A percentile compares a stretch with the other conserved stretches of the same genome.
phyloP scores from a whole-genome alignment of 73 alveolate genomes.

The Uronychia binucleata region DNA sequence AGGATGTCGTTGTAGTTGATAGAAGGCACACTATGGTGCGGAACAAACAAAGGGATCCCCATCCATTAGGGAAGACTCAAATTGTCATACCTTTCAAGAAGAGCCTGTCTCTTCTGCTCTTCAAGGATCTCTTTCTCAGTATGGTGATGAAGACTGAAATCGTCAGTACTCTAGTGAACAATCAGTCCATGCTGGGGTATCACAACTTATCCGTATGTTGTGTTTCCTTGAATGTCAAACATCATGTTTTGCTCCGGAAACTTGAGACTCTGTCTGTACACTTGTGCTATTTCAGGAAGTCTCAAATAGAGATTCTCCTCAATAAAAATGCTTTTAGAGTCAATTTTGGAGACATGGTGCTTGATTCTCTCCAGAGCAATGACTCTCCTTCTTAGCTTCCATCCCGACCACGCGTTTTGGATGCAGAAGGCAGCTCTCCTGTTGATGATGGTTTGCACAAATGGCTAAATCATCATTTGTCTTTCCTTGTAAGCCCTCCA shows the following conservation, averaged over 20 bases:
- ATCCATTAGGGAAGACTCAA: constrained; percentile 49
- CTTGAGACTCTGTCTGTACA: background rate
- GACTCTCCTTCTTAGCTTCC: constrained; percentile 36
- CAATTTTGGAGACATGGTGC: constrained; percentile 16
- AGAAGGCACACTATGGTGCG: background rate
- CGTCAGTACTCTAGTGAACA: background rate
- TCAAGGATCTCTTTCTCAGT: background rate
- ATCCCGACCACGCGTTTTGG: constrained; percentile 46
- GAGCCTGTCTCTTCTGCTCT: background rate
- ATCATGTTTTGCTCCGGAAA: constrained; percentile 39
- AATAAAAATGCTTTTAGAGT: constrained; percentile 28
- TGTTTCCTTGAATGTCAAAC: background rate
- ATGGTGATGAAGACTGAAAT: background rate
- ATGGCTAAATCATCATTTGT: background rate
- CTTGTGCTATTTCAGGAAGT: background rate
- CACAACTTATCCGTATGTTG: background rate
- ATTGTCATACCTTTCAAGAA: background rate
- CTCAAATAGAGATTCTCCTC: constrained; percentile 52
- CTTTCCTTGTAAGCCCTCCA: constrained; percentile 4
- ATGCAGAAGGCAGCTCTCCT: constrained; percentile 51
- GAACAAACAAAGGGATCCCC: constrained; percentile 12
- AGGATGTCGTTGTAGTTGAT: constrained; percentile 5
- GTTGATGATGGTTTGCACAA: constrained; percentile 23
- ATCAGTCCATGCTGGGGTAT: background rate
- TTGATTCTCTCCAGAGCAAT: constrained; percentile 22